Evolutionary conservation across 495 filamentous ascomycete species (phyloP).

Genomic region (Talaromyces wortmannii): DNA sequence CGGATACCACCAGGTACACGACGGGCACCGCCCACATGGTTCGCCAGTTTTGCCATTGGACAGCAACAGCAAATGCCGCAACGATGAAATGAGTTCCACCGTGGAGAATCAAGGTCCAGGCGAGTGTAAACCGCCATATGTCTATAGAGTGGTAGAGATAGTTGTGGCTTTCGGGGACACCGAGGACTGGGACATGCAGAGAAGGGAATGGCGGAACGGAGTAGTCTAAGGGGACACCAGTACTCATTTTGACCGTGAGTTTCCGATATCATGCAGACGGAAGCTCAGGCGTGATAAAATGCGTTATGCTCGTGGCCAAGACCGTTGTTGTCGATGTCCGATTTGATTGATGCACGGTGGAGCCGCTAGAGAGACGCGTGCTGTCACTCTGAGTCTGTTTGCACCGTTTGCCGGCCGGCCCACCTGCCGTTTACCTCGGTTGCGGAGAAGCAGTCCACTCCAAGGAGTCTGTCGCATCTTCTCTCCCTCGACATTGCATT

Average conservation of each 20-base stretch:
- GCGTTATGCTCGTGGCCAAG: no score
- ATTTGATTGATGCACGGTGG: no score
- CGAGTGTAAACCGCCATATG: constrained; percentile 87
- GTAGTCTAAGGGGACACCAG: constrained; percentile 60
- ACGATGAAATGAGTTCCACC: constrained; percentile 41
- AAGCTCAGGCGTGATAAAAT: neutral
- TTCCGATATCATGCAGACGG: neutral
- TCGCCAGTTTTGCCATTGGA: constrained; percentile 66
- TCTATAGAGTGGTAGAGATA: constrained; percentile 75
- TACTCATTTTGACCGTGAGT: constrained; percentile 11
- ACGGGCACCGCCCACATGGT: constrained; percentile 71
- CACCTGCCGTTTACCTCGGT: neutral
- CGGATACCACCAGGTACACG: constrained; percentile 66
- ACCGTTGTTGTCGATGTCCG: no score
- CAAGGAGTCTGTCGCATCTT: neutral
- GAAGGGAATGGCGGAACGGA: constrained; percentile 74
- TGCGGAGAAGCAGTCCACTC: neutral
- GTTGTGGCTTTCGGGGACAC: constrained; percentile 38
- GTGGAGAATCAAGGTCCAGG: constrained; percentile 67
- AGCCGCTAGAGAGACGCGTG: no score
- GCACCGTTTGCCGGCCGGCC: constrained; percentile 25
- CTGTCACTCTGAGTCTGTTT: constrained; percentile 19
- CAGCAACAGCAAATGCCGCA: constrained; percentile 62
- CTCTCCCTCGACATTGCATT: neutral
- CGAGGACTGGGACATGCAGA: constrained; percentile 70